These are phyloP conservation scores for Acer yangbiense DNA, from an alignment of 345 rosid genomes.

Conservation along the genomic window DNA sequence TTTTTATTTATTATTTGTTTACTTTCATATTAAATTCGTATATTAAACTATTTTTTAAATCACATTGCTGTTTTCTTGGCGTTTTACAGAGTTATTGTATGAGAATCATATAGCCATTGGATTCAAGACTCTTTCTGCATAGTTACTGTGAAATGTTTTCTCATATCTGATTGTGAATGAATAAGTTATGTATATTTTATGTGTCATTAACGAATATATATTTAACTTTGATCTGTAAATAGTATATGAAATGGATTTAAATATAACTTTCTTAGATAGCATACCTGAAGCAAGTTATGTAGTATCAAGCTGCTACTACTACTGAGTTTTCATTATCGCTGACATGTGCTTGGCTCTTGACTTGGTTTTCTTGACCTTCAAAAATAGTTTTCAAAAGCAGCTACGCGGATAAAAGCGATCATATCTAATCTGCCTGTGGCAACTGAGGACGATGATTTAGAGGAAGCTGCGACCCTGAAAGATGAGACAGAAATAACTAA, in stretches of 20 bases:
- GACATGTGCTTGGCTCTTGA: neutral
- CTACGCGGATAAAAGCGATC: conserved; percentile 61
- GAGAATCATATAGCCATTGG: neutral
- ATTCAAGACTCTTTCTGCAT: neutral
- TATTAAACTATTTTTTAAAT: neutral
- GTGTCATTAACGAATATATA: neutral
- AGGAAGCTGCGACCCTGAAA: conserved; percentile 74
- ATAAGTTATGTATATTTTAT: neutral
- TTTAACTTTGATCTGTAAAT: neutral
- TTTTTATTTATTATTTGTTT: neutral
- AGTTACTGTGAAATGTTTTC: too few species aligned
- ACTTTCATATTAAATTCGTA: neutral
- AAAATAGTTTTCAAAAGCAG: conserved; percentile 76
- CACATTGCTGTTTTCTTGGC: neutral
- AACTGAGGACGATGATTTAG: conserved; percentile 68
- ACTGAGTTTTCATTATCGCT: neutral
- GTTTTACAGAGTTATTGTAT: neutral
- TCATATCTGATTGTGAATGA: neutral
- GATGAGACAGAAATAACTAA: conserved; percentile 38
- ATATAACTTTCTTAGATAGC: neutral
- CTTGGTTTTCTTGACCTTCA: conserved; percentile 10
- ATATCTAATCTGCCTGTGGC: conserved; percentile 73
- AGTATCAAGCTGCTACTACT: neutral
- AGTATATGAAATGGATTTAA: neutral
- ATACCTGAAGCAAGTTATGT: neutral